A percentile compares a stretch with the other conserved stretches of the same genome.
These are phyloP conservation scores for Grosmannia clavigera DNA, from an alignment of 2,329 filamentous ascomycete species.

Conservation along the genomic window DNA sequence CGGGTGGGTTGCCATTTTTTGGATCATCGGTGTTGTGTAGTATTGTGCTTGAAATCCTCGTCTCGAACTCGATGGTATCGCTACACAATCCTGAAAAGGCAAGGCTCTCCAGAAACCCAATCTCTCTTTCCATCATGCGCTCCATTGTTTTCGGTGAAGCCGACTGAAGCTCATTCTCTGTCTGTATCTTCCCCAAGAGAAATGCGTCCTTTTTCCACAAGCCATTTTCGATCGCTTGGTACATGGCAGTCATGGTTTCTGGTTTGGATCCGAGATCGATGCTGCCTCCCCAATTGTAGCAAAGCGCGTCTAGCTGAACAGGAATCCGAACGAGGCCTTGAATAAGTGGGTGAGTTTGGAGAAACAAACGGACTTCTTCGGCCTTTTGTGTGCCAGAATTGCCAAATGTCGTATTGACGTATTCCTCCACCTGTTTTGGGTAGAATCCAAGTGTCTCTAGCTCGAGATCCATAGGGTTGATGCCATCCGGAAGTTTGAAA, in stretches of 20 bases:
- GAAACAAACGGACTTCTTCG: slow-evolving; percentile 19
- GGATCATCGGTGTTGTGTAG: not conserved
- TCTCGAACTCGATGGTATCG: not conserved
- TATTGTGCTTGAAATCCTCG: not conserved
- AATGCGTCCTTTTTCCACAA: not conserved
- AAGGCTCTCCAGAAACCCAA: not conserved
- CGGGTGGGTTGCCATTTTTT: not conserved
- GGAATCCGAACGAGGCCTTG: slow-evolving; percentile 27
- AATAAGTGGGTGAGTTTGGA: slow-evolving; percentile 20
- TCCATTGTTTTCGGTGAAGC: not conserved
- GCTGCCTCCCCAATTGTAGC: slow-evolving; percentile 20
- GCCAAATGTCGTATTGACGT: slow-evolving; percentile 13
- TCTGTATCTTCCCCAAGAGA: not conserved
- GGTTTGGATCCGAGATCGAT: not conserved
- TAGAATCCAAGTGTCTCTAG: slow-evolving; percentile 28
- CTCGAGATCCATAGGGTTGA: slow-evolving; percentile 19
- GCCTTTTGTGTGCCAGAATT: not conserved
- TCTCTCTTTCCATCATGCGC: not conserved
- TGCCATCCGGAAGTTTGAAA: slow-evolving; percentile 2
- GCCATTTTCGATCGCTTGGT: not conserved
- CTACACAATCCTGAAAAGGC: not conserved
- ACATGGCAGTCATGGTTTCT: not conserved
- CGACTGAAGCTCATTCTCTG: not conserved
- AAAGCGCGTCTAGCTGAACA: slow-evolving; percentile 31
- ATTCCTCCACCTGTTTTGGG: slow-evolving; percentile 21